A percentile compares a stretch with the other conserved stretches of the same genome.
phyloP scores from a whole-genome alignment of 2,329 filamentous ascomycete species.

The Chaetomiaceae sp. region DNA sequence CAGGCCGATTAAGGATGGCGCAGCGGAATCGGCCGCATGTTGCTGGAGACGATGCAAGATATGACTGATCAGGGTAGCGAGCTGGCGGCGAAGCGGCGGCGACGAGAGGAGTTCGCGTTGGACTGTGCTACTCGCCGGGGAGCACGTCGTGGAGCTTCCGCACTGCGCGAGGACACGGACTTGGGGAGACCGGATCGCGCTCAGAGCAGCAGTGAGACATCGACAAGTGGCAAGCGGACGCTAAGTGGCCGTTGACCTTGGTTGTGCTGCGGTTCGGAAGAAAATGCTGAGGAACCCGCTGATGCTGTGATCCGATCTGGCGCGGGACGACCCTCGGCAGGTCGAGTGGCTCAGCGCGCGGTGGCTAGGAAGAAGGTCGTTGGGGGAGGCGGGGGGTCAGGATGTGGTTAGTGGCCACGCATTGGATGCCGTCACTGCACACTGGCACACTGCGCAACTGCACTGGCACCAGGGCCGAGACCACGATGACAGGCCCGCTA shows the following conservation, averaged over 20 bases:
- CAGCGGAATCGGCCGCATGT: constrained; percentile 16
- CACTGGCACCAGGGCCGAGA: constrained; percentile 6
- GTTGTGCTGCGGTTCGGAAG: constrained; percentile 11
- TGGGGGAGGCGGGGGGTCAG: too few relatives aligned
- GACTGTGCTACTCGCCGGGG: neutral
- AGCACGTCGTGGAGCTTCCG: neutral
- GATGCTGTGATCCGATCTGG: constrained; percentile 9
- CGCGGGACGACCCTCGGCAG: constrained; percentile 9
- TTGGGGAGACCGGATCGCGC: constrained; percentile 18
- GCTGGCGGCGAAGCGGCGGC: neutral
- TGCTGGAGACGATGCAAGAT: constrained; percentile 10
- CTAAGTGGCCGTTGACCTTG: constrained; percentile 12
- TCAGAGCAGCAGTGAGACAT: constrained; percentile 21
- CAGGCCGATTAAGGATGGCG: constrained; percentile 7
- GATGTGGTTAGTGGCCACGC: too few relatives aligned
- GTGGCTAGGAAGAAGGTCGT: constrained; percentile 18
- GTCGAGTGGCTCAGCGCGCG: constrained; percentile 7
- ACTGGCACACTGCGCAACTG: too few relatives aligned
- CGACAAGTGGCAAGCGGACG: constrained; percentile 22
- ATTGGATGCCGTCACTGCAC: too few relatives aligned
- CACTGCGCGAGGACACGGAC: constrained; percentile 11
- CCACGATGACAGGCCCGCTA: neutral
- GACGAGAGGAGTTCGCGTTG: neutral
- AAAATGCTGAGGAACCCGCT: constrained; percentile 16
- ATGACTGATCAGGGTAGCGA: neutral